Conservation (phyloP, 768 basidiomycete genomes). For the Suillus brevipes region DNA sequence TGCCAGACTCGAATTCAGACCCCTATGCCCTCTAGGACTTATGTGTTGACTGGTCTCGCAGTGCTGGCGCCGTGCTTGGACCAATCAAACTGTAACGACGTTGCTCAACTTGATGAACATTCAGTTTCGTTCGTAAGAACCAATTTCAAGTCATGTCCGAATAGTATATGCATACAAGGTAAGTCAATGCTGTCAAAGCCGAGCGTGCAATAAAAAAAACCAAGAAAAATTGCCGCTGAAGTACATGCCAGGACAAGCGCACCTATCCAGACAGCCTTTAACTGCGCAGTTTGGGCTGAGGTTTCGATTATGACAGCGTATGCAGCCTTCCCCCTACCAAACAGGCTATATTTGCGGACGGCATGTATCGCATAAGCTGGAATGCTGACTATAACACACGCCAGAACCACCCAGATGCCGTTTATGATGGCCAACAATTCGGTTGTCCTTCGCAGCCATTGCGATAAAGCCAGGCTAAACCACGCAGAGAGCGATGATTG, state of each 20-base stretch:
- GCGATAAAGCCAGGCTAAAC: constrained; percentile 4
- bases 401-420: constrained; percentile 18
- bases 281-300: constrained; percentile 21
- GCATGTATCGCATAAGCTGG: constrained; percentile 21
- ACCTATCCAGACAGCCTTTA: constrained; percentile 35
- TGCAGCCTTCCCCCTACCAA: constrained; percentile 21
- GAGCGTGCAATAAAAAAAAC: constrained; percentile 19
- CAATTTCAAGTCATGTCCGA: neutral
- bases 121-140: neutral
- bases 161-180: neutral
- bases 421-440: constrained; percentile 21
- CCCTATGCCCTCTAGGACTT: neutral
- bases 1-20: neutral
- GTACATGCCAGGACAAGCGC: constrained; percentile 32
- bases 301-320: constrained; percentile 30
- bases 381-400: constrained; percentile 13
- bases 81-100: neutral
- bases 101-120: neutral
- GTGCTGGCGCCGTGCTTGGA: too few species aligned
- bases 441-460: constrained; percentile 14
- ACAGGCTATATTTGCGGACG: constrained; percentile 22
- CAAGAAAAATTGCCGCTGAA: constrained; percentile 26
- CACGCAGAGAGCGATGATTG: neutral
- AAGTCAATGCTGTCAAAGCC: neutral
- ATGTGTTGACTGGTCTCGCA: neutral